Base-by-base conservation (phyloP, 331 rosid species). In the Pyracantha coccinea region DNA sequence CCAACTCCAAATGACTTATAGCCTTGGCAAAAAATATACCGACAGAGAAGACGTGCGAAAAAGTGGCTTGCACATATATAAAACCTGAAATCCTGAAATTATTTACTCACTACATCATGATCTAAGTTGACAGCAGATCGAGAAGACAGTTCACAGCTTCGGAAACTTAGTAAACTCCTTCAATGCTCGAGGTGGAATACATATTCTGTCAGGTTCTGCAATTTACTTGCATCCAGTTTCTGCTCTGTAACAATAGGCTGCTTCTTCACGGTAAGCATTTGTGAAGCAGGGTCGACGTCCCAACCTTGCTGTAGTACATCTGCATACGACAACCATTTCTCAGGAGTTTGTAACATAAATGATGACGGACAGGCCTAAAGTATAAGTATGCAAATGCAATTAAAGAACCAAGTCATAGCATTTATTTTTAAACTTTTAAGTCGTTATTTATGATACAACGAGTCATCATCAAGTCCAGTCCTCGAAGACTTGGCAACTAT, bases 111-210 rank as follows among this genome's bases (percentile, higher is more conserved):
- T 12, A 73, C 61, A n/a, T 45, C 60, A 28, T 2, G 12, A n/a
- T 62, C 74, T 6, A 73, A 57, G 52, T 20, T 63, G 2, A 7
- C 63, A 68, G 28, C 59, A 33, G 59, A 32, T 2, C 16, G 0
- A 50, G 69, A 47, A 16, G 7, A 60, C 52, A 14, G 9, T 6
- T 64, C 16, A 19, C 21, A 70, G 64, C 66, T 64, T 17, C 29
- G 16, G 52, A 7, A 31, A 25, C 54, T 44, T 16, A 1, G 7
- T 65, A 52, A 67, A 32, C 2, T 12, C 14, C 57, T 45, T 84
- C 83, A 88, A 75, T 93, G 98, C 92, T 93, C 96, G 1, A 88
- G 87, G 78, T 89, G 95, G 85, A 88, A 93, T 33, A 91, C 92
- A 60, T 85, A 83, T 85, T 93, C 98, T 2, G 97, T 93, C 86